Conservation (phyloP, 1,139 yeast species). For the Diutina pseudorugosa region DNA sequence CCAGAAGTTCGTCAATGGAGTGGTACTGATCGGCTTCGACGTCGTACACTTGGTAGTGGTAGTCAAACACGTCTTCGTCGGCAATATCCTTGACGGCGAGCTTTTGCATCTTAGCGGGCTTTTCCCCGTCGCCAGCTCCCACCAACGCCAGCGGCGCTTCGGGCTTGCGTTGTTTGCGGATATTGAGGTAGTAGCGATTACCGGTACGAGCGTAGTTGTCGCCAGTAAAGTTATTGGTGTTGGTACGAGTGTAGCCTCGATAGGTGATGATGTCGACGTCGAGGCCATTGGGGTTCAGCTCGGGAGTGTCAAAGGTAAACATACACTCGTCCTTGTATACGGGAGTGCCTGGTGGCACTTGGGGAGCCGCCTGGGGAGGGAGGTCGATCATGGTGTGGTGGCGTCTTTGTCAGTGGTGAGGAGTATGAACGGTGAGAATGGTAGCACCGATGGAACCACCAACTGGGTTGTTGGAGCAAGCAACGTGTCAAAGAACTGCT, state of each 20-base stretch:
- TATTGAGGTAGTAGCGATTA: slow-evolving; percentile 46
- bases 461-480: no score
- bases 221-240: slow-evolving; percentile 34
- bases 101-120: slow-evolving; percentile 48
- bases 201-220: slow-evolving; percentile 39
- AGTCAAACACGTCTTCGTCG: slow-evolving; percentile 59
- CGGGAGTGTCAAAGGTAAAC: slow-evolving; percentile 67
- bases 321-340: slow-evolving; percentile 79
- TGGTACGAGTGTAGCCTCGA: slow-evolving; percentile 47
- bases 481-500: no score
- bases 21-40: slow-evolving; percentile 15
- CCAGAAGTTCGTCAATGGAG: slow-evolving; percentile 14
- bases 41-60: slow-evolving; percentile 34
- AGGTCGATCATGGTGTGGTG: neutral
- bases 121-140: slow-evolving; percentile 11
- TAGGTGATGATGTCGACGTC: slow-evolving; percentile 64
- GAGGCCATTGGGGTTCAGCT: slow-evolving; percentile 44
- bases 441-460: no score
- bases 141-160: neutral
- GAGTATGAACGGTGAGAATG: neutral
- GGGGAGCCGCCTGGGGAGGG: neutral
- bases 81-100: slow-evolving; percentile 52
- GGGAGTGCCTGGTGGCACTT: neutral
- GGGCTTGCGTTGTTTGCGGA: slow-evolving; percentile 25
- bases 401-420: neutral